Percentiles rank a stretch among this genome's conserved stretches.
Conservation (phyloP, 2,329 filamentous ascomycete species). For the Nigrospora oryzae region DNA sequence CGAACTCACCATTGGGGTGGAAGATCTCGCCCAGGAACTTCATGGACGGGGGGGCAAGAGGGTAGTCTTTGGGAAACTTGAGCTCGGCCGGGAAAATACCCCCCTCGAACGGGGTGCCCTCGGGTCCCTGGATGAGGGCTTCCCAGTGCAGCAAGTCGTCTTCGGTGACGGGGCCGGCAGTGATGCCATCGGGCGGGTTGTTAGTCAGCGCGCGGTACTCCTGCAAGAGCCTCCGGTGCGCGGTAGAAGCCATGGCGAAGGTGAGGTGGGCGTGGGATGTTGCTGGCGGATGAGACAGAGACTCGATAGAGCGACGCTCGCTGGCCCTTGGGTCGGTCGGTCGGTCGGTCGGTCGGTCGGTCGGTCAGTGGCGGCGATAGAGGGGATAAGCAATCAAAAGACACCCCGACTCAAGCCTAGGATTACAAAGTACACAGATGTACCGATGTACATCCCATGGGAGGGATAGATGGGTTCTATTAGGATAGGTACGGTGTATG, state of each 20-base stretch:
- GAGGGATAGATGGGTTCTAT: too few species aligned
- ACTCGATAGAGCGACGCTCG: too few species aligned
- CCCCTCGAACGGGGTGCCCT: slow-evolving; percentile 92
- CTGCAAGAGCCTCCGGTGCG: slow-evolving; percentile 78
- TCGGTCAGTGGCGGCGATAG: too few species aligned
- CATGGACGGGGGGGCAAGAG: slow-evolving; percentile 93
- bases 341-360: too few species aligned
- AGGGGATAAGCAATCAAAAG: too few species aligned
- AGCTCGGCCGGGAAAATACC: slow-evolving; percentile 93
- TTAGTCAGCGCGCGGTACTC: slow-evolving; percentile 93
- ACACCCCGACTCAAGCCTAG: too few species aligned
- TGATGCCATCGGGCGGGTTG: slow-evolving; percentile 96
- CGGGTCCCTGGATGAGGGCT: slow-evolving; percentile 88
- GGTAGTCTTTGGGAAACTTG: slow-evolving; percentile 92
- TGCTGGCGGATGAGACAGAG: background rate
- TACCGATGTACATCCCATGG: too few species aligned
- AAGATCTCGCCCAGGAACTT: slow-evolving; percentile 89
- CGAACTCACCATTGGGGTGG: slow-evolving; percentile 78
- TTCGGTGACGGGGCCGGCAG: slow-evolving; percentile 84
- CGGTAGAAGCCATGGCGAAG: slow-evolving; percentile 34
- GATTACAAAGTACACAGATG: too few species aligned
- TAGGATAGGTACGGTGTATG: too few species aligned
- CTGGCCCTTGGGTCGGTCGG: too few species aligned
- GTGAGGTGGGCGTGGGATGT: background rate
- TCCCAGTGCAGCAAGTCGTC: slow-evolving; percentile 97